Evolutionary conservation across 139 green algal species (phyloP).

Genomic region (Zygnema circumcarinatum): DNA sequence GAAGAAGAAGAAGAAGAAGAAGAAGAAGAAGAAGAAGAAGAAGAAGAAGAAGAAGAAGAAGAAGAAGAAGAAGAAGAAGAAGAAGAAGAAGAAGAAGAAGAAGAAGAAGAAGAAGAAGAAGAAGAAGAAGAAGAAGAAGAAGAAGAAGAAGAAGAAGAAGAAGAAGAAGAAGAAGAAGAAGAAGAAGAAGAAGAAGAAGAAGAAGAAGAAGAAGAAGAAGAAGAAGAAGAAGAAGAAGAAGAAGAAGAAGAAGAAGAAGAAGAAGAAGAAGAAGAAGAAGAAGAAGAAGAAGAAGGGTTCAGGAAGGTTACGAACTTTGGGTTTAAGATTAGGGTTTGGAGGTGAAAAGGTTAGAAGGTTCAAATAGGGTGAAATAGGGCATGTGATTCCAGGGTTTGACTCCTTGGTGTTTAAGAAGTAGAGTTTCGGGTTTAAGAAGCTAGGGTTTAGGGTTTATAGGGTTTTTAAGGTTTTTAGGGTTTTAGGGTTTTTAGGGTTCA

Average conservation of each 20-base stretch:
- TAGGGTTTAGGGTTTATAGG: too few relatives aligned
- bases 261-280: constrained; percentile 25
- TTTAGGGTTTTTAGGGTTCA: too few relatives aligned
- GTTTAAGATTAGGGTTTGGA: too few relatives aligned
- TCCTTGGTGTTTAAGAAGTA: too few relatives aligned
- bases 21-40: not conserved
- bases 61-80: constrained; percentile 31
- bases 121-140: constrained; percentile 28
- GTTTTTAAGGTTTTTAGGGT: too few relatives aligned
- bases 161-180: not conserved
- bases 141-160: constrained; percentile 28
- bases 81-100: constrained; percentile 15
- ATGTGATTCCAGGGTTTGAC: too few relatives aligned
- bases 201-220: constrained; percentile 23
- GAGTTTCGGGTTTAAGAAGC: too few relatives aligned
- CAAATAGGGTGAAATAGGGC: too few relatives aligned
- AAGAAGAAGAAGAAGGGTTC: constrained; percentile 29
- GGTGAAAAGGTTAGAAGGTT: too few relatives aligned
- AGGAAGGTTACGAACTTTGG: too few relatives aligned
- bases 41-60: constrained; percentile 21
- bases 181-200: constrained; percentile 16
- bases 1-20: constrained; percentile 23
- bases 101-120: constrained; percentile 35
- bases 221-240: constrained; percentile 28
- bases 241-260: constrained; percentile 31